Base-by-base conservation (phyloP, 495 filamentous ascomycete species). In the Aspergillus carlsbadensis region DNA sequence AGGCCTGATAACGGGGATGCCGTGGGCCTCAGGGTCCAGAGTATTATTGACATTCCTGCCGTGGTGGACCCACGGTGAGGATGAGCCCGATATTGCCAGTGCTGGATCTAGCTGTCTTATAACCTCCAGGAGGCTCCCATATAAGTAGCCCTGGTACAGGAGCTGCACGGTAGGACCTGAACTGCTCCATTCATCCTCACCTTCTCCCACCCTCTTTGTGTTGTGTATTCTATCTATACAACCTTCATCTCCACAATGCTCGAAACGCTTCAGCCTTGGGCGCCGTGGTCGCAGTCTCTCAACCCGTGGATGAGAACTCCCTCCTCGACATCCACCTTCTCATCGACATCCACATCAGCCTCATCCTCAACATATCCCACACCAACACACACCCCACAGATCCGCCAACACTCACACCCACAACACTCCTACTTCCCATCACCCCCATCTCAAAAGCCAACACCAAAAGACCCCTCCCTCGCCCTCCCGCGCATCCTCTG, bases 401-500 rank as follows among this genome's bases (percentile, higher is more conserved):
- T 43, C 41, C 17, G 10, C 10, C 41, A 21, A 22, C 20, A 14
- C 17, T 10, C 7, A 6, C 18, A 43, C 4, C 13, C 13, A 10
- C 3, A 43, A 6, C 18, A 43, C 4, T 37, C 13, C 4, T 13
- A 43, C 41, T 10, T 13, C 18, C 5, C 20, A 11, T 21, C 41
- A 22, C 21, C 41, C 1, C 20, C 41, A 5, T 10, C 18, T 13
- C 42, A 45, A 24, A 29, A 29, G 26, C 8, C 26, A 29, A n/a
- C n/a, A n/a, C n/a, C 26, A 29, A 31, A 45, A 29, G 42, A 45
- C 11, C 11, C 42, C 2, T 26, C 42, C 22, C 45, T 48, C 26
- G 54, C 69, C 56, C 71, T 81, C 40, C 83, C 82, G n/a, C 82
- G 83, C 40, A 75, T 87, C 43, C 82, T 87, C 59, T 86, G 81